Conservation (phyloP, 2,329 filamentous ascomycete genomes). For the Fusarium sp. region DNA sequence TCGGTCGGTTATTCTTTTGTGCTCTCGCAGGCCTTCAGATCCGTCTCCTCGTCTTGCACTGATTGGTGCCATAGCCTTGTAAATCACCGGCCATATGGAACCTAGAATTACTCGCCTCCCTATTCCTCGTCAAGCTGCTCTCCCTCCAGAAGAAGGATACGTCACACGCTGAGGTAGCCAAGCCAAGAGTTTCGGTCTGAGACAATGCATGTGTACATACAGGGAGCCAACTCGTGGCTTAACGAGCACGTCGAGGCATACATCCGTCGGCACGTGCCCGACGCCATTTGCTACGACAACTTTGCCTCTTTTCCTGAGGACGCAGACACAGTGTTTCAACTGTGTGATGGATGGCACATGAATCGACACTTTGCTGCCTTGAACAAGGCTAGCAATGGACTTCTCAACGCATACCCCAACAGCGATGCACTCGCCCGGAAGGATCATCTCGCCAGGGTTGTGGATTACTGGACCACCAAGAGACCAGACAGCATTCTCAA, state of each 20-base stretch:
- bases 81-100: constrained; percentile 15
- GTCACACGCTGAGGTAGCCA: neutral
- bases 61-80: neutral
- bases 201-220: constrained; percentile 37
- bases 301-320: constrained; percentile 44
- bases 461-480: constrained; percentile 53
- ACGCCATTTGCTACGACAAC: constrained; percentile 45
- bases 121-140: constrained; percentile 27
- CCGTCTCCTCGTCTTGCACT: constrained; percentile 1
- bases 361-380: constrained; percentile 49
- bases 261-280: constrained; percentile 45
- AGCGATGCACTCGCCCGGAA: constrained; percentile 54
- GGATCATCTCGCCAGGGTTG: constrained; percentile 49
- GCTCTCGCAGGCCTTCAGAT: neutral
- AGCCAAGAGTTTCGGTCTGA: neutral
- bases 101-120: neutral
- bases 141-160: constrained; percentile 33
- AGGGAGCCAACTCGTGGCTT: constrained; percentile 47
- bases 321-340: constrained; percentile 44
- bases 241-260: constrained; percentile 47
- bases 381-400: constrained; percentile 43
- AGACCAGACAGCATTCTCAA: constrained; percentile 48
- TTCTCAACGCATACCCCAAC: constrained; percentile 55
- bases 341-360: constrained; percentile 51
- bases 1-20: neutral